Evolutionary conservation across 768 basidiomycete species (phyloP), one percentile per base, ranked within the genome.

Genomic region (Naganishia friedmannii): DNA sequence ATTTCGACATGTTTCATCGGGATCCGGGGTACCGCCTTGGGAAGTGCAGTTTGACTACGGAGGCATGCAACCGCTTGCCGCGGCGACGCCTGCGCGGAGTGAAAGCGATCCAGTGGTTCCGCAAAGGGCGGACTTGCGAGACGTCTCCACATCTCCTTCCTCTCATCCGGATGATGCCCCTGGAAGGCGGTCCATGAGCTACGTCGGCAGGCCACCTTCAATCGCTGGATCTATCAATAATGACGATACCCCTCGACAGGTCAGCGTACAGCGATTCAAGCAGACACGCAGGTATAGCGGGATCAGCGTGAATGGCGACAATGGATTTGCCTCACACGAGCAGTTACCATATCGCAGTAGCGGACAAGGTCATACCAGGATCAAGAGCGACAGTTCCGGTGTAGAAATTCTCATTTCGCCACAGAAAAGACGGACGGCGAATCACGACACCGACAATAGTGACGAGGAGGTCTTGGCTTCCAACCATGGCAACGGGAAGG

Each of bases 231-330:
- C 34, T 3, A 65, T 67, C 19, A 65, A 54, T 26, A 39, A 42
- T 26, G 70, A 70, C 21, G 39, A 66, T 23, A 28, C 48, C 26
- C 32, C 53, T 23, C 60, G 67, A n/a, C 66, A 69, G 34, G 60
- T 72, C 34, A 72, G 71, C 42, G 71, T 68, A 3, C 71, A 72
- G 48, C 39, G 60, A 13, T 72, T 72, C 67, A 72, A 66, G 29
- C 71, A 72, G 63, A 66, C 66, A 12, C 57, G 71, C 8, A 31
- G 71, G 37, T 66, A 42, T n/a, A 72, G 71, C 45, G 67, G 67
- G n/a, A 45, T 53, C n/a, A 67, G 63, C 54, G 26, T 66, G 17
- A 60, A 54, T 28, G 60, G 48, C 6, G 58, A 45, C 29, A 29
- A 65, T 28, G n/a, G 15, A 12, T 31, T 34, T 29, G 29, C 57